Percentiles rank a stretch among this genome's conserved stretches.
These are phyloP conservation scores for Boletellus ananiceps DNA, from an alignment of 768 basidiomycete genomes.

Conservation along the genomic window DNA sequence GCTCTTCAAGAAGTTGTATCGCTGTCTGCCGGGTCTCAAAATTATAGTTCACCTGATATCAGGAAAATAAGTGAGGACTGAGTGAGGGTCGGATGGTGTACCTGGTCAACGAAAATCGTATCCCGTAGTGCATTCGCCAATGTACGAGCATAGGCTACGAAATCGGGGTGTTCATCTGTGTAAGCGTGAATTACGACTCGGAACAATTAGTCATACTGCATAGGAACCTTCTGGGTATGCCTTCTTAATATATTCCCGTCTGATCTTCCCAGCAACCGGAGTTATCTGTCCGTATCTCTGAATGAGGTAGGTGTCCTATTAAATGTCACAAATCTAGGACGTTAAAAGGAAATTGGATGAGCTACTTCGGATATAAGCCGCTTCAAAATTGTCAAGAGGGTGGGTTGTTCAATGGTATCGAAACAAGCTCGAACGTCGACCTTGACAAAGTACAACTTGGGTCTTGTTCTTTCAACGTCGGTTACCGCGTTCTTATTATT, in stretches of 20 bases:
- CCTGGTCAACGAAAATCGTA: conserved; percentile 85
- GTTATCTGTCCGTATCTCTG: conserved; percentile 67
- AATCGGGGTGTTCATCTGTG: conserved; percentile 72
- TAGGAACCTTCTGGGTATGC: conserved; percentile 62
- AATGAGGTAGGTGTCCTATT: conserved; percentile 67
- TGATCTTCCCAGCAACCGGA: conserved; percentile 51
- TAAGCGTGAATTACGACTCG: not conserved
- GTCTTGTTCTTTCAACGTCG: conserved; percentile 41
- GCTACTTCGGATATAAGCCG: conserved; percentile 67
- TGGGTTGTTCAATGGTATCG: conserved; percentile 91
- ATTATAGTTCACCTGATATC: conserved; percentile 48
- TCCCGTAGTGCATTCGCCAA: conserved; percentile 65
- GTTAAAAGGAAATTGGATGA: not conserved
- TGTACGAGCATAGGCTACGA: conserved; percentile 62
- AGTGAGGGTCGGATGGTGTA: conserved; percentile 18
- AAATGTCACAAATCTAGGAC: not conserved
- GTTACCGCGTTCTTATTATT: not conserved
- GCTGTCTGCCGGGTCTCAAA: conserved; percentile 51
- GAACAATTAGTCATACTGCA: not conserved
- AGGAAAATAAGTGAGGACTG: not conserved
- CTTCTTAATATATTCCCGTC: conserved; percentile 51
- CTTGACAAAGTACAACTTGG: conserved; percentile 92
- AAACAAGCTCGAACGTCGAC: conserved; percentile 95
- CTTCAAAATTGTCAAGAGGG: conserved; percentile 71
- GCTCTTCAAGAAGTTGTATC: conserved; percentile 75